Base-by-base conservation (phyloP, 1,284 basidiomycete genomes). In the Boletus coffeatus region DNA sequence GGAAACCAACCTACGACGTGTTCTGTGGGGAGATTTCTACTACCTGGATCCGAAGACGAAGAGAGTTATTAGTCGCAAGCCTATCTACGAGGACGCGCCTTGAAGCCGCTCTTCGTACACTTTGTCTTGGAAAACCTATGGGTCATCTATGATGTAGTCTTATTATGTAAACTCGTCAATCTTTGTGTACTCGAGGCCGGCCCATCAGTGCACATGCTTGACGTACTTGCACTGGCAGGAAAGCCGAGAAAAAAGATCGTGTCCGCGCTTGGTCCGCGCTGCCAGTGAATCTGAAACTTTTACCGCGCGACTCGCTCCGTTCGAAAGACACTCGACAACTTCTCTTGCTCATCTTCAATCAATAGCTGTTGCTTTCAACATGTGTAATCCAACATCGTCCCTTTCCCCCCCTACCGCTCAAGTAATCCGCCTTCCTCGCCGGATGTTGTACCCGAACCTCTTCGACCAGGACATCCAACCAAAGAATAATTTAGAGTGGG, bases 61-160 rank as follows among this genome's bases (percentile, higher is more conserved):
- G 78, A 85, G 89, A 65, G 92, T 98, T 25, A 89, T 99, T 70
- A 92, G 90, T 67, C 83, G 94, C 73, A 97, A 96, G 76, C 92
- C 32, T 32, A 95, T 75, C 83, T 96, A 62, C 87, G 86, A 65
- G 93, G 93, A 18, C 85, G 94, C 29, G 82, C 84, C 37, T 78
- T 99, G 70, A 99, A 98, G 78, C 94, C 96, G n/a, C 82, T 99
- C 58, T 99, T 99, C 73, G 97, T 98, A 5, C 96, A 98, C 77
- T 98, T 99, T 70, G 90, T 99, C 5, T 78, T 99, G 68, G 97
- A 99, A 65, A 99, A 98, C 75, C 85, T 99, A 36, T 99, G 96
- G 96, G 89, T 91, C 32, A 92, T 98, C 10, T 99, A 99, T 76
- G 92, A 96, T 70, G 91, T 90, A 34, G 88, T 95, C 14, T 77